Conservation (phyloP, 1,139 yeast genomes). For the Candida buenavistaensis region DNA sequence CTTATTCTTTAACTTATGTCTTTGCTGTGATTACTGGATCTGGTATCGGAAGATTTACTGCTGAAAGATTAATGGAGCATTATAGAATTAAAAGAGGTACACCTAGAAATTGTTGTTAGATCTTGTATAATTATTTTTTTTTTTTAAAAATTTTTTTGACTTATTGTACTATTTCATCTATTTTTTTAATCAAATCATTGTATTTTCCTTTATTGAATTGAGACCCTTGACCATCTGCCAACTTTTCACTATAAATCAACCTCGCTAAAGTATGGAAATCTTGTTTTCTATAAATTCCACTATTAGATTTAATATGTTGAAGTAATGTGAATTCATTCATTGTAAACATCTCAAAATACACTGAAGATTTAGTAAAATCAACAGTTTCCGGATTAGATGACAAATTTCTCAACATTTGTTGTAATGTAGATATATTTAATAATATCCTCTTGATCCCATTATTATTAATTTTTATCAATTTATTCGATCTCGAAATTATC, state of each 20-base stretch:
- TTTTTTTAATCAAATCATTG: conserved; percentile 34
- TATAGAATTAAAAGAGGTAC: conserved; percentile 12
- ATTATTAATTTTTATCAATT: conserved; percentile 55
- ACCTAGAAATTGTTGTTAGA: conserved; percentile 13
- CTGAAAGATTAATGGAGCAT: conserved; percentile 48
- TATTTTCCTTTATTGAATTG: conserved; percentile 42
- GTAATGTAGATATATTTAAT: conserved; percentile 69
- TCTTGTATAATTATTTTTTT: not conserved
- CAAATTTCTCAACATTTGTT: conserved; percentile 71
- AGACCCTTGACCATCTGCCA: conserved; percentile 42
- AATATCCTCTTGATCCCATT: conserved; percentile 69
- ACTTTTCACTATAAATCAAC: conserved; percentile 45
- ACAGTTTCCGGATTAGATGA: conserved; percentile 58
- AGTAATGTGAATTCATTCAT: conserved; percentile 38
- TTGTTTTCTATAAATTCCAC: conserved; percentile 18
- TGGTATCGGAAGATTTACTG: conserved; percentile 65
- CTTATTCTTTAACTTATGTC: conserved; percentile 62
- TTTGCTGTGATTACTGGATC: conserved; percentile 72
- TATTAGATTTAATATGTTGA: conserved; percentile 22
- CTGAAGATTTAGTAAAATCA: conserved; percentile 56
- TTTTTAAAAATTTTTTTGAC: not conserved
- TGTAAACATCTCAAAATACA: conserved; percentile 59
- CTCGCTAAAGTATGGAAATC: conserved; percentile 39
- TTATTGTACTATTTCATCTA: conserved; percentile 16
- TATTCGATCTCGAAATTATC: conserved; percentile 59